These are phyloP conservation scores for Cladosporium velox DNA, from an alignment of 2,329 filamentous ascomycete genomes.

Conservation along the genomic window DNA sequence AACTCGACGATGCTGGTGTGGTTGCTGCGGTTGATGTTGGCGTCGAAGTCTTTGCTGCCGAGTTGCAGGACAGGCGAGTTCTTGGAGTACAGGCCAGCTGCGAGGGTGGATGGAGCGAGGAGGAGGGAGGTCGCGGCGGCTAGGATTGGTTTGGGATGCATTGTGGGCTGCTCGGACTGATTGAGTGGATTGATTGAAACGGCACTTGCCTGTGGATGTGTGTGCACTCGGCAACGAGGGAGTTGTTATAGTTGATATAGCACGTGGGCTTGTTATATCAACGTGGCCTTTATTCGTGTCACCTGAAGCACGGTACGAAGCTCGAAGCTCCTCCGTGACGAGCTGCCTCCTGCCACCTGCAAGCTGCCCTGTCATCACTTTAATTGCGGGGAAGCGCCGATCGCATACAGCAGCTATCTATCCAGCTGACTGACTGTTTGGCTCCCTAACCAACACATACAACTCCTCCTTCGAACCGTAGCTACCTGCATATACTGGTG, in stretches of 20 bases:
- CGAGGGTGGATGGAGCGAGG: conserved; percentile 64
- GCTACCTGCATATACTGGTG: background rate
- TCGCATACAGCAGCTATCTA: background rate
- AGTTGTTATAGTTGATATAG: background rate
- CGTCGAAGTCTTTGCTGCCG: conserved; percentile 75
- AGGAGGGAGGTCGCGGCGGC: conserved; percentile 64
- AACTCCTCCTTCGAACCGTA: background rate
- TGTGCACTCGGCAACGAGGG: background rate
- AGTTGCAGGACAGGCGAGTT: conserved; percentile 85
- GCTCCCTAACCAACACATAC: background rate
- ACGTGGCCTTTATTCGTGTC: conserved; percentile 15
- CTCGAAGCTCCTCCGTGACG: background rate
- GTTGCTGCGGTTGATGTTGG: conserved; percentile 83
- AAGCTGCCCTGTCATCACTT: background rate
- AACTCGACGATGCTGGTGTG: conserved; percentile 68
- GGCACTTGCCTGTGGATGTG: conserved; percentile 10
- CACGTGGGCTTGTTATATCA: background rate
- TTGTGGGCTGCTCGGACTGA: background rate
- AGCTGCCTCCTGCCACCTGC: background rate
- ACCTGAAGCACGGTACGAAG: background rate
- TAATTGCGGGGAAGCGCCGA: conserved; percentile 2
- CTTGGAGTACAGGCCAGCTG: conserved; percentile 79
- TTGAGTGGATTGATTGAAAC: background rate
- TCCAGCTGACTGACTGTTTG: background rate
- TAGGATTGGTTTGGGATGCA: conserved; percentile 36